These are phyloP conservation scores for Brassica balearica DNA, from an alignment of 441 rosid genomes.

Conservation along the genomic window DNA sequence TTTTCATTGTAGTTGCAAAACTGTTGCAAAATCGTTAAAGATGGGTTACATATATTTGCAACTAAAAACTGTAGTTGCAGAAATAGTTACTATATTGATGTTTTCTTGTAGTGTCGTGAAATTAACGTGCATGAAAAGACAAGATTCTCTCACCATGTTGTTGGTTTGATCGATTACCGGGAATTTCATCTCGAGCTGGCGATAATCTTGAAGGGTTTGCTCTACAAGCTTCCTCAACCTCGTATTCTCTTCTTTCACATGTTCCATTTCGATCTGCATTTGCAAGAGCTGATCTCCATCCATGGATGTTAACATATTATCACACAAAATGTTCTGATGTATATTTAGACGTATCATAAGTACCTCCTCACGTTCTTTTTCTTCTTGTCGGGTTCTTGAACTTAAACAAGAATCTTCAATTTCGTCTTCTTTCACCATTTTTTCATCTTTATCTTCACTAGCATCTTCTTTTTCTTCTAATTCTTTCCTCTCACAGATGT, in stretches of 20 bases:
- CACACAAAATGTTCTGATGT: slow-evolving; percentile 1
- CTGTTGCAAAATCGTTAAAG: no score
- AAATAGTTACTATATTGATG: no score
- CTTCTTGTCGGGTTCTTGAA: slow-evolving; percentile 41
- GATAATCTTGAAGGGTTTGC: slow-evolving; percentile 71
- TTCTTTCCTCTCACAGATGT: slow-evolving; percentile 24
- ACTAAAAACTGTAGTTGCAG: no score
- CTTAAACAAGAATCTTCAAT: slow-evolving; percentile 26
- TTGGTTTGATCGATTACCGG: slow-evolving; percentile 55
- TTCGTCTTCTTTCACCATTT: slow-evolving; percentile 33
- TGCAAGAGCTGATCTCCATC: slow-evolving; percentile 52
- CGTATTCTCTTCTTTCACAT: slow-evolving; percentile 78
- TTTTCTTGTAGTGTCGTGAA: no score
- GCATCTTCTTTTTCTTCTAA: slow-evolving; percentile 11
- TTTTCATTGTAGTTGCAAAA: no score
- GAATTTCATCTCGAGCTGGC: slow-evolving; percentile 70
- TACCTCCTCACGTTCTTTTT: slow-evolving; percentile 58
- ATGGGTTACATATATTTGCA: no score
- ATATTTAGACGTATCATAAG: neutral
- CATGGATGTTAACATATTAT: slow-evolving; percentile 10
- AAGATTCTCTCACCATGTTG: slow-evolving; percentile 47
- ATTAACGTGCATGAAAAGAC: neutral
- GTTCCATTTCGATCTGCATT: slow-evolving; percentile 69
- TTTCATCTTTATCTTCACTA: slow-evolving; percentile 27
- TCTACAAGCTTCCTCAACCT: slow-evolving; percentile 71